Base-by-base conservation (phyloP, 2,329 filamentous ascomycete genomes). In the Plenodomus tracheiphilus region DNA sequence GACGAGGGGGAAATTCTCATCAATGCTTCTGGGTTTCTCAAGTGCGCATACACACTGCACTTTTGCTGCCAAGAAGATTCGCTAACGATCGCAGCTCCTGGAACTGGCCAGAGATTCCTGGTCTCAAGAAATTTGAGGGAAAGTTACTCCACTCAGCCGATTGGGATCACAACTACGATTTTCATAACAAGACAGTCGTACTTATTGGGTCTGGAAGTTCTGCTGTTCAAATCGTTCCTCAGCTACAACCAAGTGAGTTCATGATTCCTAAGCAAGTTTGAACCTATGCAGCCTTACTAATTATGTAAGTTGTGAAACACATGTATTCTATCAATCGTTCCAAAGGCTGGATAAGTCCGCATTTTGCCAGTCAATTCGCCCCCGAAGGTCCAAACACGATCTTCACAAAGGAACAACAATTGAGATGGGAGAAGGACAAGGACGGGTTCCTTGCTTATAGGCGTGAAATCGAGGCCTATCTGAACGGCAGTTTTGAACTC, bases 401-500 rank as follows among this genome's bases (percentile, higher is more conserved):
- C 4, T n/a, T 16, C 6, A 22, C 39, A 10, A 13, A 21, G 15
- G 47, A 59, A 22, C 67, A 73, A 37, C 71, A 75, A 47, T 47
- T 64, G 7, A 46, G 68, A 9, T 71, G 39, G 11, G 47, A 63
- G 43, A 56, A 70, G 11, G 66, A 74, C 39, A 70, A 72, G 0
- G 58, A 70, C 36, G 68, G 69, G 30, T 74, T 74, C 43, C 60
- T 74, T 15, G 70, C 73, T 50, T 76, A 75, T 48, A 68, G 73
- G 47, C 75, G 74, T 51, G 64, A 71, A 46, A 66, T 77, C 49
- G 75, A 77, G 46, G 69, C 70, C 46, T 73, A 75, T 47, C 66
- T 81, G 4, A 25, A 30, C 8, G 5, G 11, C 4, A 5, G 9
- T 41, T 25, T 25, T 10, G 22, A 25, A 10, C 5, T 25, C 6